These are phyloP conservation scores for Aspergillus oerlinghausenensis DNA, from an alignment of 2,329 filamentous ascomycete genomes.

Conservation along the genomic window DNA sequence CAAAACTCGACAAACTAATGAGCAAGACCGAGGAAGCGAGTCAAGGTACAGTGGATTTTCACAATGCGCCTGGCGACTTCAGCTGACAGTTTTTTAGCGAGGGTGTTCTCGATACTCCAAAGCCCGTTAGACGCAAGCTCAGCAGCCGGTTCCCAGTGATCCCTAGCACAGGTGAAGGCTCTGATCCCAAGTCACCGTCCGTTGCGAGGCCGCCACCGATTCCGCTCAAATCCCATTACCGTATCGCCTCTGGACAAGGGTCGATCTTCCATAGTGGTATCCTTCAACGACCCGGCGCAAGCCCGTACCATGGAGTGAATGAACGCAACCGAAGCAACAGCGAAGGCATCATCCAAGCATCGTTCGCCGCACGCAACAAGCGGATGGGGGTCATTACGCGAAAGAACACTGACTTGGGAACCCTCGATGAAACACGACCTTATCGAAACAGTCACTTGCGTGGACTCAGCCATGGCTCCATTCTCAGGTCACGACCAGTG, in stretches of 20 bases:
- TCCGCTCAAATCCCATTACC: constrained; percentile 74
- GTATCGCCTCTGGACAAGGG: constrained; percentile 47
- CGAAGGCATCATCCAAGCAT: constrained; percentile 53
- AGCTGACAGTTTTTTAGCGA: constrained; percentile 50
- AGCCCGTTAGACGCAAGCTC: constrained; percentile 56
- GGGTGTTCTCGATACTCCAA: constrained; percentile 70
- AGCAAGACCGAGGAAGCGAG: constrained; percentile 46
- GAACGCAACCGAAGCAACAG: constrained; percentile 58
- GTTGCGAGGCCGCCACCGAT: constrained; percentile 68
- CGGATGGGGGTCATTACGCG: constrained; percentile 58
- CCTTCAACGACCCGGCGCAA: constrained; percentile 66
- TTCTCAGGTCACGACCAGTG: constrained; percentile 38
- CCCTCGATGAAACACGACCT: constrained; percentile 49
- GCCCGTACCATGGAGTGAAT: constrained; percentile 64
- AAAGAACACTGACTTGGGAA: constrained; percentile 52
- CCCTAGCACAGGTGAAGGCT: constrained; percentile 50
- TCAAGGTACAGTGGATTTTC: constrained; percentile 27
- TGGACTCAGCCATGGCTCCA: constrained; percentile 55
- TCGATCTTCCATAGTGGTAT: constrained; percentile 36
- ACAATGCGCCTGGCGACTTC: neutral
- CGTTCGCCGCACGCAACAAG: constrained; percentile 46
- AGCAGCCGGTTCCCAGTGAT: constrained; percentile 58
- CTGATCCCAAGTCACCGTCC: constrained; percentile 68
- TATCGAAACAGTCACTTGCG: constrained; percentile 53
- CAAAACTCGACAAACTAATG: constrained; percentile 42